Base-by-base conservation (phyloP, 768 basidiomycete genomes). In the Suillus sp. region DNA sequence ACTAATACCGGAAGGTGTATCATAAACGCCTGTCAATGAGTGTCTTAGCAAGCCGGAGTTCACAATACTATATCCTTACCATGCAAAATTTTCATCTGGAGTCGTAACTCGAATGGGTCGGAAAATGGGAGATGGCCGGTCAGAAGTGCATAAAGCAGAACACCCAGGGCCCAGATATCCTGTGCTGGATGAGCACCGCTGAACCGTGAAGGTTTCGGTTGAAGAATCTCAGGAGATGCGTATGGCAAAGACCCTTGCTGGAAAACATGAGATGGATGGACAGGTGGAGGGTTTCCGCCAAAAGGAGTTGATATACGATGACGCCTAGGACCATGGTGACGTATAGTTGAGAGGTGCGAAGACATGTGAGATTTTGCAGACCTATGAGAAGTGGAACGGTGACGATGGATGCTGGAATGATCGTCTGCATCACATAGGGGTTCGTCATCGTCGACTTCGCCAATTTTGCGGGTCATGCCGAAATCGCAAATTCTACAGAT, bases 121-220 rank as follows among this genome's bases (percentile, higher is more conserved):
- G 72, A 78, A 73, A 98, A 98, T 0, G 97, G 97, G 8, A 99
- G 79, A n/a, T 81, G 79, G 3, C 95, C 95, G 0, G 88, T 88
- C 22, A 99, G 82, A 1, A 99, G 80, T 9, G 90, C 87, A 71
- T 95, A 93, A 2, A 99, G 86, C 66, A 97, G 83, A 61, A 95
- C 88, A 0, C 97, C 97, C 2, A 98, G 78, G 0, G 97, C 95
- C 97, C 97, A 99, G 34, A 99, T 88, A 67, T 99, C 97, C 71
- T 95, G 93, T 0, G 92, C 86, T 2, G 95, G 90, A 68, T 86
- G 78, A 9, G 70, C 69, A 30, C 74, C 68, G 30, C 66, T 60
- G 20, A 61, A 62, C 35, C 30, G 72, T 3, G 75, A 77, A 18
- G 77, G 74, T 59, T 84, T 85, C 0, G 91, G 86, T 4, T 86